Percentiles rank a stretch among this genome's conserved stretches.
Evolutionary conservation across 148 eudicot species (phyloP).

Genomic region (Rhododendron mucronatum): DNA sequence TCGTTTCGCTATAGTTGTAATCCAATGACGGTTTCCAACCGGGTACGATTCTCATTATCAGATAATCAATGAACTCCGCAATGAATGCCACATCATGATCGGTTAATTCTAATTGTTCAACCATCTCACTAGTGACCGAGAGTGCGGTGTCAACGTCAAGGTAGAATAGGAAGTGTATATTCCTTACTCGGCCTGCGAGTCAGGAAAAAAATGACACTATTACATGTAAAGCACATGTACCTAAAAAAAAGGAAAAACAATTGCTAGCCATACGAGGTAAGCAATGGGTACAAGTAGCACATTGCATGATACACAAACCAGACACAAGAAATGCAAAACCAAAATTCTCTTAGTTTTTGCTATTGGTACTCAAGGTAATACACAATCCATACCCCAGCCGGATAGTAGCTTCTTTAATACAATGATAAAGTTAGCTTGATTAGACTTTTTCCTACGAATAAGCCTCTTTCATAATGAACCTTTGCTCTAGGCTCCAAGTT

Average conservation of each 20-base stretch:
- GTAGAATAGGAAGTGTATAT: conserved; percentile 59
- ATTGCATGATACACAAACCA: background rate
- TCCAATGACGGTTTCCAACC: conserved; percentile 41
- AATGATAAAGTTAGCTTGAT: background rate
- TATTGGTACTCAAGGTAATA: background rate
- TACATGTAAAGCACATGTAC: background rate
- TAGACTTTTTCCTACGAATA: background rate
- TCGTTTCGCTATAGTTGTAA: conserved; percentile 11
- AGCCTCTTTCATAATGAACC: background rate
- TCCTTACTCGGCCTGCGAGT: conserved; percentile 48
- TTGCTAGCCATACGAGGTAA: background rate
- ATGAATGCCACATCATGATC: conserved; percentile 71
- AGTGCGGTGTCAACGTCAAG: conserved; percentile 64
- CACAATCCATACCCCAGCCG: background rate
- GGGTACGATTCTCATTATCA: conserved; percentile 42
- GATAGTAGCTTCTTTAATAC: background rate
- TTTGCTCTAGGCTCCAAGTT: background rate
- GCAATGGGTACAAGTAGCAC: background rate
- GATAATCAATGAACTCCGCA: conserved; percentile 61
- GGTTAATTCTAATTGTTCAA: conserved; percentile 57
- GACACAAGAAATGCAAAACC: background rate
- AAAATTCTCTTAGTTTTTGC: background rate
- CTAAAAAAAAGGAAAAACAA: background rate
- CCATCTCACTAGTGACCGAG: conserved; percentile 85
- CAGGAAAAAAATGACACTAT: background rate